Evolutionary conservation across 2,329 filamentous ascomycete genomes (phyloP), one percentile per base, ranked within the genome.

Genomic region (Bipolaris oryzae): DNA sequence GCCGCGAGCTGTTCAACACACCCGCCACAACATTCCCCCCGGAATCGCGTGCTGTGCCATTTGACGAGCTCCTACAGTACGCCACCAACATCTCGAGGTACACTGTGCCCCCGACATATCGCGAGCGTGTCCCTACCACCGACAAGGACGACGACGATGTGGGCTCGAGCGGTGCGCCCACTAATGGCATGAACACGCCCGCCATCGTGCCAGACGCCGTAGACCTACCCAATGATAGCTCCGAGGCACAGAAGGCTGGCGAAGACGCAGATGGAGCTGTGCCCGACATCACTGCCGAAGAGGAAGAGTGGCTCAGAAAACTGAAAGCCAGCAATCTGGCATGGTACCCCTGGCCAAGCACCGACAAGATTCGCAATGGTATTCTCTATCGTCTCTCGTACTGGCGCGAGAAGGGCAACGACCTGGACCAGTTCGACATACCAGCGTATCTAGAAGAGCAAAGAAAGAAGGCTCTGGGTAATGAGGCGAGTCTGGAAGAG

Each of bases 41-140:
- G n/a, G 58, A 74, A 5, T 70, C 76, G 10, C 75, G 75, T 42
- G 74, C 80, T 20, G 79, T 95, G 47, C 84, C 84, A 3, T 91
- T 92, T 70, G 83, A 87, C 42, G 88, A 93, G 64, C 85, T 96
- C 0, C 86, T 96, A 20, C 83, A 81, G 60, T 95, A 91, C 73
- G 91, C 91, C 20, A 88, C 89, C 41, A 87, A 88, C 62, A 95
- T 96, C 70, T 89, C 88, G 74, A 89, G 88, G 72, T 92, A 88
- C 62, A 94, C 91, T 0, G 82, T 92, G 11, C 90, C 91, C 0
- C 88, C 88, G 0, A 85, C 85, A 2, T 80, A 76, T 64, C 73
- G 61, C 55, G 69, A 70, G 57, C 71, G 60, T 41, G 58, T 67
- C 7, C 67, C 67, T 35, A 56, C 56, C 6, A 37, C 46, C 18